Conservation (phyloP, 805 yeast genomes). For the Nakazawaea pomicola region DNA sequence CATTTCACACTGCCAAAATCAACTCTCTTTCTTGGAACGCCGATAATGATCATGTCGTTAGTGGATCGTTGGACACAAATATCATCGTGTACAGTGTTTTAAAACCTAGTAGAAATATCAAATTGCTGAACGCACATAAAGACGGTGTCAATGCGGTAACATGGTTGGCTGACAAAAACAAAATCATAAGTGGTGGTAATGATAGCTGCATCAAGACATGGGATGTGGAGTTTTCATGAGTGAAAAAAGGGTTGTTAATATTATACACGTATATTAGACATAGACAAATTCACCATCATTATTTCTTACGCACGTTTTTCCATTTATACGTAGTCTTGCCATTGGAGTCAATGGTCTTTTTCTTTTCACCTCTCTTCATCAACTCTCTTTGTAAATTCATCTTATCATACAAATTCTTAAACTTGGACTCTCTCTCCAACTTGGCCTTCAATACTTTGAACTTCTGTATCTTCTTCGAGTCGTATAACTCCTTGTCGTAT, state of each 20-base stretch:
- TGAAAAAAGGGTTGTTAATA: not conserved
- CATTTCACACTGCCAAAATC: conserved; percentile 85
- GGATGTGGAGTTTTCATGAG: conserved; percentile 32
- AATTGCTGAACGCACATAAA: conserved; percentile 76
- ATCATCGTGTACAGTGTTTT: conserved; percentile 75
- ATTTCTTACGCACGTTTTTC: conserved; percentile 71
- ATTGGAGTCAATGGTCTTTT: conserved; percentile 58
- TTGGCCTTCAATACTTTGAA: conserved; percentile 57
- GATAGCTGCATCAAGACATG: conserved; percentile 81
- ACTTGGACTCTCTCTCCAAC: conserved; percentile 63
- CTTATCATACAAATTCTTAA: conserved; percentile 61
- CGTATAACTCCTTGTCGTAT: conserved; percentile 21
- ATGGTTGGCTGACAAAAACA: conserved; percentile 52
- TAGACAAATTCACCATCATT: conserved; percentile 3
- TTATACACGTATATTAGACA: not conserved
- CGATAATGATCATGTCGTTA: conserved; percentile 66
- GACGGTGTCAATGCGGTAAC: conserved; percentile 74
- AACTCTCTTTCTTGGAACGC: conserved; percentile 74
- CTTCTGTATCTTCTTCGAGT: conserved; percentile 48
- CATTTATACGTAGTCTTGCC: conserved; percentile 79
- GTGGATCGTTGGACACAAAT: conserved; percentile 82
- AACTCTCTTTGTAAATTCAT: conserved; percentile 79
- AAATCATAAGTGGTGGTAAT: conserved; percentile 65
- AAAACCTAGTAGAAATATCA: conserved; percentile 72
- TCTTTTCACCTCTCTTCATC: conserved; percentile 86